These are phyloP conservation scores for Mycena maculata DNA, from an alignment of 768 basidiomycete genomes.

Conservation along the genomic window DNA sequence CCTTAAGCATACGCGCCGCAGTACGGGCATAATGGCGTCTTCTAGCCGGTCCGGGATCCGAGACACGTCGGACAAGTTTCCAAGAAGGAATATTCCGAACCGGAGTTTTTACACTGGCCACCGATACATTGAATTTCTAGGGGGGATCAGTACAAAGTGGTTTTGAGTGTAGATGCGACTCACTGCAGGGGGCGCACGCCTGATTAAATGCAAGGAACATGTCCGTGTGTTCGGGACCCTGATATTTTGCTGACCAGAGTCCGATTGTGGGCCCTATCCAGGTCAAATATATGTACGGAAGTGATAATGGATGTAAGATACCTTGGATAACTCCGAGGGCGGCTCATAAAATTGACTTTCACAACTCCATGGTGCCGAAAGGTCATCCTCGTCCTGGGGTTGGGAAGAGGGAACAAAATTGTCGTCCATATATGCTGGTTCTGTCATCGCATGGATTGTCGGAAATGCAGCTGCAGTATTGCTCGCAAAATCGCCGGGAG, in stretches of 20 bases:
- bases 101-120: neutral
- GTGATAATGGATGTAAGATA: too few relatives aligned
- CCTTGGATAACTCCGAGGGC: too few relatives aligned
- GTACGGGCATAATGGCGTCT: neutral
- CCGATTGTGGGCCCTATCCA: too few relatives aligned
- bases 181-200: neutral
- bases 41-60: neutral
- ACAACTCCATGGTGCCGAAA: neutral
- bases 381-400: neutral
- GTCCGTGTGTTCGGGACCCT: too few relatives aligned
- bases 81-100: neutral
- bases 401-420: neutral
- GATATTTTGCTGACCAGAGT: too few relatives aligned
- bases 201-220: neutral
- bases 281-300: too few relatives aligned
- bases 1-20: neutral
- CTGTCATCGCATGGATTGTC: too few relatives aligned
- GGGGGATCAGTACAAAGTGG: too few relatives aligned
- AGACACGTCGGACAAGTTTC: conserved; percentile 1
- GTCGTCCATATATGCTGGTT: neutral
- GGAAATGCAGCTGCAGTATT: too few relatives aligned
- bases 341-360: too few relatives aligned
- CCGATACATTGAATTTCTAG: neutral
- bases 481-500: too few relatives aligned
- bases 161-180: neutral